Evolutionary conservation across 805 yeast species (phyloP), one percentile per base, ranked within the genome.

Genomic region (Wickerhamomyces subpelliculosus): DNA sequence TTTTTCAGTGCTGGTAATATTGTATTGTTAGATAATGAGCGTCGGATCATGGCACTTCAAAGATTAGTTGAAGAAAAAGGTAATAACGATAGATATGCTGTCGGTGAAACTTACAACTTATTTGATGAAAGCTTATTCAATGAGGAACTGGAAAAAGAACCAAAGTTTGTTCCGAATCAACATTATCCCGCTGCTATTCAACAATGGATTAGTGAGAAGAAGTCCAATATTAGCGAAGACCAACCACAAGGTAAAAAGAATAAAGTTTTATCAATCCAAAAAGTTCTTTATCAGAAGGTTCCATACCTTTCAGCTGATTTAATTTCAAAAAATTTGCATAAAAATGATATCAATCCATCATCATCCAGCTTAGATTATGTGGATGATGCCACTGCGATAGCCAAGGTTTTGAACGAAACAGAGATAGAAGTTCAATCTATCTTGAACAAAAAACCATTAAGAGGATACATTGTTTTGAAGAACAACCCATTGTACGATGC

Each of bases 1-100:
- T 90, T 90, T 52, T 90, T 89, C 64, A 84, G 96, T 55, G 96
- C 96, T 3, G 98, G 98, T 21, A 90, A 90, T 55, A 75, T 90
- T 38, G 65, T 90, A 16, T 66, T 90, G 17, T 66, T 90, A 44
- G 94, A 90, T 57, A 70, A 75, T 22, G 72, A 80, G 17, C 59
- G 68, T 42, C 78, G 73, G 49, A 87, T 89, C 36, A 49, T 88
- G 51, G 68, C 90, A 0, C 62, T 88, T 22, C 89, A 84, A 54
- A 75, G 97, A 60, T 64, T 82, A 18, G 96, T 87, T 9, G 75
- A 75, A 25, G 94, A 84, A 38, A 75, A 79, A 51, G 84, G 74
- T 27, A 77, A 75, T 45, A 74, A 73, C 38, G 78, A 67, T 32
- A 68, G 68, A 41, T 80, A 80, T 53, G 84, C 86, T 1, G 89